phyloP scores from a whole-genome alignment of 2,329 filamentous ascomycete genomes.

The Plectosphaerella sp. region DNA sequence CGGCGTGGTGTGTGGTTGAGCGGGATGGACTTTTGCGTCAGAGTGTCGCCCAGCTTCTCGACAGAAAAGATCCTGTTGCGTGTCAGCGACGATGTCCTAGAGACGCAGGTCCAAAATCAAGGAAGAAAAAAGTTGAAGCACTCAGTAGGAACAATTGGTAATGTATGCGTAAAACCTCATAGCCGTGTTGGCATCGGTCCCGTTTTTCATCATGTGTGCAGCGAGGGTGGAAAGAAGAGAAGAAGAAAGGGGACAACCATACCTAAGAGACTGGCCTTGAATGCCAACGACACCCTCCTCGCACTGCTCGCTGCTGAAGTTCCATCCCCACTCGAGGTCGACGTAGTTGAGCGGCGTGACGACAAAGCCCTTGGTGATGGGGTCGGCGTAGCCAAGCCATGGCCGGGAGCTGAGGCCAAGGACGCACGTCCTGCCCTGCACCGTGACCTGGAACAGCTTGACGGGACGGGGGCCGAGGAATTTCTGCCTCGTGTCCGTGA shows the following conservation, averaged over 20 bases:
- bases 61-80: slow-evolving; percentile 76
- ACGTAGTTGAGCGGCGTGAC: slow-evolving; percentile 88
- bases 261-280: slow-evolving; percentile 83
- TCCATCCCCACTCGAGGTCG: slow-evolving; percentile 89
- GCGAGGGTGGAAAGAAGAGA: slow-evolving; percentile 22
- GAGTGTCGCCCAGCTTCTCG: slow-evolving; percentile 77
- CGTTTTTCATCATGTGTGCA: slow-evolving; percentile 58
- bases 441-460: slow-evolving; percentile 84
- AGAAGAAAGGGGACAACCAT: slow-evolving; percentile 30
- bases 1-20: slow-evolving; percentile 87
- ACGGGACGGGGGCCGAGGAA: slow-evolving; percentile 91
- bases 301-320: slow-evolving; percentile 93
- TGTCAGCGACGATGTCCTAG: neutral
- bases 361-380: slow-evolving; percentile 81
- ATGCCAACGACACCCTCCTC: slow-evolving; percentile 92
- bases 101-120: neutral
- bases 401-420: slow-evolving; percentile 87
- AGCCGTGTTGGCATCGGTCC: slow-evolving; percentile 49
- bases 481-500: slow-evolving; percentile 90
- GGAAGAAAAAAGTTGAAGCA: slow-evolving; percentile 19
- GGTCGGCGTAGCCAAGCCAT: slow-evolving; percentile 94
- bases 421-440: slow-evolving; percentile 79
- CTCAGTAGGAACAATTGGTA: slow-evolving; percentile 99
- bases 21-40: slow-evolving; percentile 81
- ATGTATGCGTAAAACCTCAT: slow-evolving; percentile 54